Conservation (phyloP, 2,329 filamentous ascomycete genomes). For the Arthroderma uncinatum region DNA sequence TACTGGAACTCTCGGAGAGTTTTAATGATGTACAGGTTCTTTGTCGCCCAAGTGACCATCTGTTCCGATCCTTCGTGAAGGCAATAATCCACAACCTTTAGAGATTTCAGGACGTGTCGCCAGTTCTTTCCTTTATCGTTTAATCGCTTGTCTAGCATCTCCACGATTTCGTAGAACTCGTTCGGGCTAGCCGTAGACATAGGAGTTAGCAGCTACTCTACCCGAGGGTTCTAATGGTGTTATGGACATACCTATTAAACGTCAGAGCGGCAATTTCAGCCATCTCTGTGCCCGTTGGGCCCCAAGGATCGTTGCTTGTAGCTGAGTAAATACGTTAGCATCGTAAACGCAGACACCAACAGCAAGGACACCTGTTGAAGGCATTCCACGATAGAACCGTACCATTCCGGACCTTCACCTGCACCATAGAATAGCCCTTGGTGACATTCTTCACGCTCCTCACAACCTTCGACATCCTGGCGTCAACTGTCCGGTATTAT, state of each 20-base stretch:
- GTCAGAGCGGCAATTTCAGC: conserved; percentile 96
- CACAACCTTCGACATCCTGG: conserved; percentile 84
- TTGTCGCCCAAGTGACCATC: conserved; percentile 93
- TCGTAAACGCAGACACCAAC: neutral
- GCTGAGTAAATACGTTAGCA: conserved; percentile 45
- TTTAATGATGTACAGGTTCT: conserved; percentile 98
- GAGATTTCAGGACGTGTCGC: conserved; percentile 92
- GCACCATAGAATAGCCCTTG: conserved; percentile 91
- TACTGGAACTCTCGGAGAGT: conserved; percentile 95
- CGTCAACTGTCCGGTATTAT: neutral
- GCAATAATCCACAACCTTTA: conserved; percentile 97
- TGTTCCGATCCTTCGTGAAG: conserved; percentile 93
- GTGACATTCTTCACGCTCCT: conserved; percentile 98
- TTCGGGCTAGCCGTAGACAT: conserved; percentile 52
- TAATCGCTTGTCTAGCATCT: conserved; percentile 96
- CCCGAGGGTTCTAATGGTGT: neutral
- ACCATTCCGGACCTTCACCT: conserved; percentile 99
- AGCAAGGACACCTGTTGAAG: neutral
- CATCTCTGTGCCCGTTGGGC: conserved; percentile 95
- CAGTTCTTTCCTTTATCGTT: conserved; percentile 99
- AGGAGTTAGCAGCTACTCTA: conserved; percentile 10
- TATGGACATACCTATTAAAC: conserved; percentile 69
- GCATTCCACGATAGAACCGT: conserved; percentile 23
- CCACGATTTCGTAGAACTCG: conserved; percentile 99
- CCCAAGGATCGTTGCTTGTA: conserved; percentile 98